Evolutionary conservation across 139 green algal genomes (phyloP), one percentile per base, ranked within the genome.

Genomic region (Ettlia oleoabundans): DNA sequence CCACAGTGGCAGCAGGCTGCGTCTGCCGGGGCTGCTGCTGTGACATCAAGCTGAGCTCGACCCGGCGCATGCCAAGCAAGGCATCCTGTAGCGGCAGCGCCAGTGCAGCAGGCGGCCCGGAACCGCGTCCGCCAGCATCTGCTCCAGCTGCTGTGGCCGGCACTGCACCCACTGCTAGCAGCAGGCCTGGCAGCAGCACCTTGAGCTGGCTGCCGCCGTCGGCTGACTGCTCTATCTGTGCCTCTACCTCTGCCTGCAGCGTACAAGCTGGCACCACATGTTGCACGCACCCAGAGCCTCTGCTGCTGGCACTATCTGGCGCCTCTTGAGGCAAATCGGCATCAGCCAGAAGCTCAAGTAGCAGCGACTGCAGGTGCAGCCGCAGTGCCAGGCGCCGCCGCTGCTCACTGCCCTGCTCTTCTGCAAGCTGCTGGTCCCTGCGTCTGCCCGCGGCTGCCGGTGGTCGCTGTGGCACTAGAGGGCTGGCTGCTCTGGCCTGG

Each of bases 111-210:
- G 63, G 42, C 42, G 24, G 26, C 2, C 8, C 43, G 64, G 40
- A 30, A 24, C 68, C 19, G 35, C 73, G 5, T 21, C 67, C 30
- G 40, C 7, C 65, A 24, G 4, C 22, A 42, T 9, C 42, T 26
- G 70, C 43, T 24, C 42, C 70, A 22, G 70, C 70, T 0, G 43
- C 53, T 1, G 33, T 65, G 2, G 67, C 35, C 26, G 71, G 35
- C 43, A 78, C 61, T 53, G 75, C 51, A 24, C 80, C 70, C 41
- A 73, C 62, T 19, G 55, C 47, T 43, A 87, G 35, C 43, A 79
- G 77, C 76, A 86, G 64, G 19, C 63, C 47, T 1, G 73, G 74
- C 24, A 86, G 30, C 8, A 28, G 1, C n/a, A 84, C n/a, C 5
- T 33, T 51, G 37, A 75, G 18, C 1, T 32, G 63, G 10, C 21